A percentile compares a stretch with the other conserved stretches of the same genome.
Evolutionary conservation across 2,329 filamentous ascomycete genomes (phyloP).

Genomic region (Aspergillus novoparasiticus): DNA sequence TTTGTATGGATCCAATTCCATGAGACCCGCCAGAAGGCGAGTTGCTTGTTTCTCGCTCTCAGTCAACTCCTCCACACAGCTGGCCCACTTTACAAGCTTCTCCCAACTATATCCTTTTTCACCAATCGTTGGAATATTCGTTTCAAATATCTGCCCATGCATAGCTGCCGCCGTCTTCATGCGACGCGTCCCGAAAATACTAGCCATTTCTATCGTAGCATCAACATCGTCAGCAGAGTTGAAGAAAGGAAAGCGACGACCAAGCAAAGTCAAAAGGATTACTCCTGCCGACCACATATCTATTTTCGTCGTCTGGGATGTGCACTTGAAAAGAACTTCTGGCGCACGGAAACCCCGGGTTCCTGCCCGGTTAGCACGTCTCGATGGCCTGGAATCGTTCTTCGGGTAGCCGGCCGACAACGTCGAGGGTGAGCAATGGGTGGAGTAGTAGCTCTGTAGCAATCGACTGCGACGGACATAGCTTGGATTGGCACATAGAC

Average conservation of each 20-base stretch:
- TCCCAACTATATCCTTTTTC: constrained; percentile 83
- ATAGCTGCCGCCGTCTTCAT: constrained; percentile 83
- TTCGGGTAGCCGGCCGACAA: constrained; percentile 76
- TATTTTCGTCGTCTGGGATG: constrained; percentile 88
- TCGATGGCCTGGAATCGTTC: constrained; percentile 81
- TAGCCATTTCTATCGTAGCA: constrained; percentile 94
- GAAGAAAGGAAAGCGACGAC: constrained; percentile 94
- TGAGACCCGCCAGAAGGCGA: constrained; percentile 43
- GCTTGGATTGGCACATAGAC: constrained; percentile 72
- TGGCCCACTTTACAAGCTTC: constrained; percentile 95
- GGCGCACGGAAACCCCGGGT: constrained; percentile 95
- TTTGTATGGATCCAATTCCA: constrained; percentile 48
- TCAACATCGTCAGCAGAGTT: constrained; percentile 98
- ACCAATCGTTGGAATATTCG: constrained; percentile 86
- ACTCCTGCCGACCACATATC: constrained; percentile 97
- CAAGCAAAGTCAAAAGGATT: constrained; percentile 93
- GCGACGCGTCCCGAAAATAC: constrained; percentile 81
- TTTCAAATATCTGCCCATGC: constrained; percentile 91
- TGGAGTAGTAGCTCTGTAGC: constrained; percentile 62
- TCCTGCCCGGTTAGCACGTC: constrained; percentile 89
- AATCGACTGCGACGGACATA: constrained; percentile 62
- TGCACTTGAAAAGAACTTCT: constrained; percentile 96
- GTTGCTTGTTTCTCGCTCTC: constrained; percentile 50
- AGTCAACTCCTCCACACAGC: constrained; percentile 67
- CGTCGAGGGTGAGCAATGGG: constrained; percentile 45